A percentile compares a stretch with the other conserved stretches of the same genome.
These are phyloP conservation scores for Lipomyces lipofer DNA, from an alignment of 805 yeast species.

Conservation along the genomic window DNA sequence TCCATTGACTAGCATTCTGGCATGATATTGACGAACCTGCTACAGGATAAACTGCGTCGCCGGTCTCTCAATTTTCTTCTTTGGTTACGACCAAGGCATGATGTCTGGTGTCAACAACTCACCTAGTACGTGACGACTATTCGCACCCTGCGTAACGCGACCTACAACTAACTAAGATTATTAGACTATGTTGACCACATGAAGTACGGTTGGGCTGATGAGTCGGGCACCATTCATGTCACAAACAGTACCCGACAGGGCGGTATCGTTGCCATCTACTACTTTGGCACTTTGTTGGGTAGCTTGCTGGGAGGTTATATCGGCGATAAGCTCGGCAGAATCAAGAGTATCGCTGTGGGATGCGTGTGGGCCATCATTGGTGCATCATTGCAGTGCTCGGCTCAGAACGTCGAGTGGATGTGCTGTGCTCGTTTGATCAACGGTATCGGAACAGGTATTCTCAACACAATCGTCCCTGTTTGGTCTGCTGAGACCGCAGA, in stretches of 20 bases:
- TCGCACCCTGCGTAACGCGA: too few relatives aligned
- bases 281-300: conserved; percentile 38
- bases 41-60: conserved; percentile 31
- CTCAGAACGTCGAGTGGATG: conserved; percentile 55
- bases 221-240: conserved; percentile 26
- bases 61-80: conserved; percentile 40
- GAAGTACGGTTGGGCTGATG: conserved; percentile 13
- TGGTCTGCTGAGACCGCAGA: conserved; percentile 75
- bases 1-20: neutral
- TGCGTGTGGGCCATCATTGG: conserved; percentile 54
- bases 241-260: conserved; percentile 37
- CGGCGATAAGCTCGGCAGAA: conserved; percentile 63
- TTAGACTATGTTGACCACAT: conserved; percentile 34
- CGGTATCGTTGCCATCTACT: conserved; percentile 41
- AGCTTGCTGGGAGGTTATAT: conserved; percentile 33
- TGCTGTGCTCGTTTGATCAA: conserved; percentile 61
- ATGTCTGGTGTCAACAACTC: conserved; percentile 44
- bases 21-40: neutral
- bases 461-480: conserved; percentile 57
- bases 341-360: conserved; percentile 56
- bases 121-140: too few relatives aligned
- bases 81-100: conserved; percentile 50
- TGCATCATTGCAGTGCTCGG: conserved; percentile 57
- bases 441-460: conserved; percentile 37
- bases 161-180: conserved; percentile 34